Evolutionary conservation across 345 rosid species (phyloP).

Genomic region (Eucalyptus shirleyi): DNA sequence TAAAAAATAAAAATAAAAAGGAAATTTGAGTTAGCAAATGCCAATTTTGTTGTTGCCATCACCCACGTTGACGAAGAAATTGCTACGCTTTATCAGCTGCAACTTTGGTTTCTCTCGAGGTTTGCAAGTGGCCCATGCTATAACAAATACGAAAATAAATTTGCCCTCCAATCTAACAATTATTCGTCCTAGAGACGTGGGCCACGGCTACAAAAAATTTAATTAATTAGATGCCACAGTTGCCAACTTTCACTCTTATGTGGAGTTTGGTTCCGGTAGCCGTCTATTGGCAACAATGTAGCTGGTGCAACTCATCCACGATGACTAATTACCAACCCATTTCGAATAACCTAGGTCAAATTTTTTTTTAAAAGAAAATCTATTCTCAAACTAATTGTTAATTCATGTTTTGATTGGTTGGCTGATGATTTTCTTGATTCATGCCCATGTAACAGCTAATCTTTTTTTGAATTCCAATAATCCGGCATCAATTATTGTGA

Average conservation of each 20-base stretch:
- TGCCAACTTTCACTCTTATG: not conserved
- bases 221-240: not conserved
- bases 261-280: not conserved
- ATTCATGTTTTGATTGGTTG: not conserved
- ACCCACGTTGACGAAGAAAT: not conserved
- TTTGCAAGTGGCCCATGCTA: not conserved
- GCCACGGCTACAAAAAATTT: not conserved
- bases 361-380: not conserved
- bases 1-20: not conserved
- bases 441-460: not conserved
- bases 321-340: not conserved
- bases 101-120: not conserved
- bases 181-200: not conserved
- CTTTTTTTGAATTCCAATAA: not conserved
- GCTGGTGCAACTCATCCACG: not conserved
- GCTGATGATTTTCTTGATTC: not conserved
- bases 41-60: not conserved
- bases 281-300: not conserved
- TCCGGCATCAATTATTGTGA: not conserved
- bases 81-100: not conserved
- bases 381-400: not conserved
- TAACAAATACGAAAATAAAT: not conserved
- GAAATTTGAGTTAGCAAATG: not conserved
- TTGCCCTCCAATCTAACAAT: not conserved
- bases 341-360: not conserved